Evolutionary conservation across 1,139 yeast species (phyloP).

Genomic region (Schizosaccharomyces versatilis): DNA sequence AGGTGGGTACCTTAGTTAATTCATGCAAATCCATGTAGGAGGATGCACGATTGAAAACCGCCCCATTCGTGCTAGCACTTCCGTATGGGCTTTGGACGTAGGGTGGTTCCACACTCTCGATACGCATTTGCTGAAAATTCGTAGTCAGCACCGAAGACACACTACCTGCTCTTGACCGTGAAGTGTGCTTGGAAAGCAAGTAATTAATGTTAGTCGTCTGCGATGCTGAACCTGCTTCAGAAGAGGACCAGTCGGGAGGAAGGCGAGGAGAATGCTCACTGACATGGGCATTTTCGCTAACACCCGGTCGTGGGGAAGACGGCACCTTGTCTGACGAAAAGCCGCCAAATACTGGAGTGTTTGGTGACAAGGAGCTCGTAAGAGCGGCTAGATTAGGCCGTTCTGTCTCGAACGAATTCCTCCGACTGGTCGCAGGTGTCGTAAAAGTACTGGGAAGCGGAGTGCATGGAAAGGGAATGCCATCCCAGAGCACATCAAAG

Average conservation of each 20-base stretch:
- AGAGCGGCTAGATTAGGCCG: too few relatives aligned
- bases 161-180: constrained; percentile 1
- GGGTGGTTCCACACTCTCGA: background rate
- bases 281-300: background rate
- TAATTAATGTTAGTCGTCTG: background rate
- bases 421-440: constrained; percentile 22
- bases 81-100: background rate
- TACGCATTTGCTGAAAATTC: background rate
- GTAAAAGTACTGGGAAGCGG: constrained; percentile 33
- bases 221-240: background rate
- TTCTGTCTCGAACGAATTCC: background rate
- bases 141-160: background rate
- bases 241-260: background rate
- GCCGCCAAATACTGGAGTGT: background rate
- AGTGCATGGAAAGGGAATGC: constrained; percentile 29
- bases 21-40: background rate
- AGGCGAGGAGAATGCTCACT: background rate
- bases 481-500: constrained; percentile 68
- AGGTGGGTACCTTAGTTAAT: background rate
- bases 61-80: background rate
- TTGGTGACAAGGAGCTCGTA: background rate
- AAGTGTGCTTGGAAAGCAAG: background rate
- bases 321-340: background rate
- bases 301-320: background rate
- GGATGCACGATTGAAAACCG: background rate